Base-by-base conservation (phyloP, 495 filamentous ascomycete genomes). In the Penicillium odoratum region DNA sequence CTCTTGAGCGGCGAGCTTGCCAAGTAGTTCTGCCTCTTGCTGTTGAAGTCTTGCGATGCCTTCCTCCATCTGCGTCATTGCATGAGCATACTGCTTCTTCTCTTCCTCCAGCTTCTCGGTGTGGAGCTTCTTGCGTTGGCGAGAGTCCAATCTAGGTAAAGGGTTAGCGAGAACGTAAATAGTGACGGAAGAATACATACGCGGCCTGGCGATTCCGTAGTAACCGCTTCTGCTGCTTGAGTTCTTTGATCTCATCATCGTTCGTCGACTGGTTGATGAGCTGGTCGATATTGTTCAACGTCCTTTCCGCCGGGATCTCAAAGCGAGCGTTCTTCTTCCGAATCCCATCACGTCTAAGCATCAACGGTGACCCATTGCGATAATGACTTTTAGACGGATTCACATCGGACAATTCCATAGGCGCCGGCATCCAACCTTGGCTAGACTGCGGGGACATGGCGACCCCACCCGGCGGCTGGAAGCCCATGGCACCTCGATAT, bases 271-370 rank as follows among this genome's bases (percentile, higher is more conserved):
- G 85, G 33, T 86, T 82, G 76, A 99, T 97, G 65, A 98, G 77
- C 52, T 89, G 84, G 72, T 99, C 94, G 77, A 99, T 98, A 73
- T 96, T 98, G 78, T 83, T 86, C 59, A 98, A 83, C 62, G 90
- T 98, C 44, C 93, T 84, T 76, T 97, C 95, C 10, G 90, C 86
- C 5, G 94, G 94, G 59, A 99, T 98, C 69, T 98, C 94, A 74
- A 99, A 97, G 47, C 95, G 88, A 63, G 93, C 93, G 66, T 99
- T 99, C 88, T 97, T 98, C 87, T 99, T 99, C 62, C 95, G 86
- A 75, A 98, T 96, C 48, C 94, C 94, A 67, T 96, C 93, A 62
- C 92, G 86, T 62, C 92, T 83, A 48, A 82, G 58, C 50, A 73
- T 77, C 69, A 93, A 80, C 43, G 93, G 88, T 55, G 92, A 91